Evolutionary conservation across 352 stramenopile species (phyloP).

Genomic region (Pythium coloratum): DNA sequence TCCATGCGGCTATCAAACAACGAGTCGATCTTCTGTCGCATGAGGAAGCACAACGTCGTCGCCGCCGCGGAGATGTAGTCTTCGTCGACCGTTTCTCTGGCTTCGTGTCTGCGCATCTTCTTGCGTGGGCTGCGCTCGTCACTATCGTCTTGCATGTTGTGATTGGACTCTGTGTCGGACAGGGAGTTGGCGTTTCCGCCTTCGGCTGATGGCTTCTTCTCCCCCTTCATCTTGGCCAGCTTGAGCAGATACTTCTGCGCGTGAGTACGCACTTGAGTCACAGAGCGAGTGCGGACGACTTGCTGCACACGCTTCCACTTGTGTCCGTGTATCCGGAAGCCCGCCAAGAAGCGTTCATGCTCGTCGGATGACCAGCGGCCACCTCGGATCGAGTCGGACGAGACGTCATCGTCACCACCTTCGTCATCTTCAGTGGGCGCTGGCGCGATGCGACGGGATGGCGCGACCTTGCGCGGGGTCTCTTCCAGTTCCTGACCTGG

Average conservation of each 20-base stretch:
- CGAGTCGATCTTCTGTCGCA: conserved; percentile 84
- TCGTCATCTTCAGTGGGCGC: conserved; percentile 73
- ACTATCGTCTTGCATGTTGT: conserved; percentile 28
- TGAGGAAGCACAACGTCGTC: conserved; percentile 80
- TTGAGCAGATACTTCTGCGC: conserved; percentile 90
- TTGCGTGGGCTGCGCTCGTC: conserved; percentile 38
- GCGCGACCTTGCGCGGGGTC: conserved; percentile 30
- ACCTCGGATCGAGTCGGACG: conserved; percentile 59
- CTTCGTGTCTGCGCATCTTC: conserved; percentile 53
- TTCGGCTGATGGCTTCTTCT: conserved; percentile 57
- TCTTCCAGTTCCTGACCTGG: conserved; percentile 30
- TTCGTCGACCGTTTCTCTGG: conserved; percentile 60
- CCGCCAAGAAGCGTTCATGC: conserved; percentile 83
- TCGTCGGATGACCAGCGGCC: conserved; percentile 85
- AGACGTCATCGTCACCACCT: conserved; percentile 49
- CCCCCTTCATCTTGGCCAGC: conserved; percentile 85
- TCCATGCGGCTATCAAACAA: conserved; percentile 65
- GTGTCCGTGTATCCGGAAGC: conserved; percentile 86
- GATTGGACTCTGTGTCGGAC: conserved; percentile 25
- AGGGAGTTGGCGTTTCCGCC: conserved; percentile 14
- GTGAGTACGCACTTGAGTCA: conserved; percentile 88
- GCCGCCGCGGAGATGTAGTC: conserved; percentile 79
- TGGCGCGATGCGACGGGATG: conserved; percentile 48
- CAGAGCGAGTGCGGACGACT: conserved; percentile 83
- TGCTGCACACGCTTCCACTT: conserved; percentile 91